These are phyloP conservation scores for Bryoglossum gracile DNA, from an alignment of 495 filamentous ascomycete genomes.

Conservation along the genomic window DNA sequence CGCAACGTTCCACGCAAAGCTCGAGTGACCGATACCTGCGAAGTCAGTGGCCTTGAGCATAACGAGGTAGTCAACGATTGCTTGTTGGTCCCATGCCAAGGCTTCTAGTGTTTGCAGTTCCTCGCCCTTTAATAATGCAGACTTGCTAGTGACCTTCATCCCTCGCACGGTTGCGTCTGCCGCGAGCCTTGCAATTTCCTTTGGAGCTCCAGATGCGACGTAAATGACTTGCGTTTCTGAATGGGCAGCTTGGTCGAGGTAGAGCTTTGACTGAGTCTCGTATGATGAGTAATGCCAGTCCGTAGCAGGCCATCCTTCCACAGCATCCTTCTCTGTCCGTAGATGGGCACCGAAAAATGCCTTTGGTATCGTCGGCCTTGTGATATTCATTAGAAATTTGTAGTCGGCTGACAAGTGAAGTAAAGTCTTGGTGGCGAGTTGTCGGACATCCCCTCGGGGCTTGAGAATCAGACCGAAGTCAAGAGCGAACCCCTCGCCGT, in stretches of 20 bases:
- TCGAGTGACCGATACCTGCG: slow-evolving; percentile 15
- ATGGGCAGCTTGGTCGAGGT: slow-evolving; percentile 9
- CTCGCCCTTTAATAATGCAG: slow-evolving; percentile 6
- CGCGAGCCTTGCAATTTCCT: slow-evolving; percentile 6
- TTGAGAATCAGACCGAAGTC: slow-evolving; percentile 17
- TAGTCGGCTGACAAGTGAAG: no score
- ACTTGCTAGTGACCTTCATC: slow-evolving; percentile 15
- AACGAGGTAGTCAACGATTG: slow-evolving; percentile 19
- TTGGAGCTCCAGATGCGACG: slow-evolving; percentile 9
- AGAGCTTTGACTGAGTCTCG: slow-evolving; percentile 4
- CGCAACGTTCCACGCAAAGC: slow-evolving; percentile 19
- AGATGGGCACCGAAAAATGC: slow-evolving; percentile 17
- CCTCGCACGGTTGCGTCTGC: background rate
- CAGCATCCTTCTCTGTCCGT: slow-evolving; percentile 7
- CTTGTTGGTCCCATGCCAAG: slow-evolving; percentile 11
- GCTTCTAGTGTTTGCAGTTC: background rate
- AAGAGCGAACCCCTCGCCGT: slow-evolving; percentile 6
- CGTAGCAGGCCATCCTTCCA: background rate
- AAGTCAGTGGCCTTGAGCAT: slow-evolving; percentile 17
- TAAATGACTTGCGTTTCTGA: slow-evolving; percentile 8
- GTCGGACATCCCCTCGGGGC: slow-evolving; percentile 8
- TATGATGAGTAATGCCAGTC: background rate
- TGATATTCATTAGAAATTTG: no score
- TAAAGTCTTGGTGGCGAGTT: slow-evolving; percentile 13
- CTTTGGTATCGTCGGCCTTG: background rate